Evolutionary conservation across 2,329 filamentous ascomycete genomes (phyloP).

Genomic region (Fonsecaea multimorphosa): DNA sequence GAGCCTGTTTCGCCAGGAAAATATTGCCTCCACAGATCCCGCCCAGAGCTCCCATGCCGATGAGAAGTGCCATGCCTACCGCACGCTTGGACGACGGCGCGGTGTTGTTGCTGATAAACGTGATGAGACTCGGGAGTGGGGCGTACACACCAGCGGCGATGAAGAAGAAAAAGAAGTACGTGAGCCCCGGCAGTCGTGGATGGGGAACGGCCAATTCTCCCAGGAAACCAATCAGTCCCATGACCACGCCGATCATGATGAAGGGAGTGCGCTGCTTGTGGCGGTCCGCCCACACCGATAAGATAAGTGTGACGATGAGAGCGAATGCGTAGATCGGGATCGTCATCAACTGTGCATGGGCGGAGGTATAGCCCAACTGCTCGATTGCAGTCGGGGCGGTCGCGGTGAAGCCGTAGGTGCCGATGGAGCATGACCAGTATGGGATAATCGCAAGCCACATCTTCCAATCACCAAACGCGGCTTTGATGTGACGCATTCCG

Average conservation of each 20-base stretch:
- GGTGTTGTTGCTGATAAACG: constrained; percentile 74
- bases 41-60: constrained; percentile 45
- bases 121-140: constrained; percentile 61
- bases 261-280: constrained; percentile 66
- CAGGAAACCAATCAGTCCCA: constrained; percentile 67
- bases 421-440: constrained; percentile 39
- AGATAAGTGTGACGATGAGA: constrained; percentile 64
- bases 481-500: constrained; percentile 67
- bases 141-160: constrained; percentile 72
- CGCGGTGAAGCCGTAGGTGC: constrained; percentile 37
- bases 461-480: constrained; percentile 70
- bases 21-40: constrained; percentile 49
- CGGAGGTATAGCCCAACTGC: constrained; percentile 48
- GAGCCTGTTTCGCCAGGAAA: constrained; percentile 45
- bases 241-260: constrained; percentile 62
- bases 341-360: constrained; percentile 50
- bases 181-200: constrained; percentile 50
- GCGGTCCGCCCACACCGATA: constrained; percentile 60
- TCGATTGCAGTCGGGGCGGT: constrained; percentile 48
- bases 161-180: constrained; percentile 42
- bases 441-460: constrained; percentile 58
- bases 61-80: constrained; percentile 57
- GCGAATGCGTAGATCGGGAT: constrained; percentile 59
- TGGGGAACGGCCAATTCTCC: constrained; percentile 62
- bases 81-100: constrained; percentile 73